Base-by-base conservation (phyloP, 139 green algal genomes). In the Edaphochlamys debaryana region DNA sequence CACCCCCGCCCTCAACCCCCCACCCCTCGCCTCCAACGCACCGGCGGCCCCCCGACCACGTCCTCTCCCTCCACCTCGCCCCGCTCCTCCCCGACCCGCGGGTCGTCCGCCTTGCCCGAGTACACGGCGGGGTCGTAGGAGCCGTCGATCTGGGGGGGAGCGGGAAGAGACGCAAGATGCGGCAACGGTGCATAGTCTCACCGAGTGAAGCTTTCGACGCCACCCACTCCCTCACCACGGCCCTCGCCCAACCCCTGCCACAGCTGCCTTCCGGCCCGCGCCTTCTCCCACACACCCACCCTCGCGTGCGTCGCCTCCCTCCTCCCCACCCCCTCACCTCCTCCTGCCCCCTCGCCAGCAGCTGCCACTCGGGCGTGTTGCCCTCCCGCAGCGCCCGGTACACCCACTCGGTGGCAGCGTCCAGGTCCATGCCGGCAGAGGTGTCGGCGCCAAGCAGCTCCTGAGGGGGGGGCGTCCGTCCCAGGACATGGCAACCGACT, bases 391-490 rank as follows among this genome's bases (percentile, higher is more conserved):
- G 52, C 34, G 30, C 40, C 89, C 50, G 3, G 66, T 93, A 94
- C 37, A 96, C 91, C 93, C 93, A 96, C 54, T 92, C 85, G 3
- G 92, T 83, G 20, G 93, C 91, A 25, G 84, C 71, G 32, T 87
- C 76, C 17, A 87, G 79, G 69, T 91, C 79, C 42, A 92, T 79
- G 32, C 54, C 77, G 45, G 22, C 42, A 19, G 4, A 25, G 34
- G 23, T 23, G 58, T 22, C 75, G 37, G 40, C 56, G 41, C 58
- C 42, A 41, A 85, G 52, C 15, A 62, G 34, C 67, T 78, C 66
- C 67, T 85, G 79, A 38, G 30, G 48, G 30, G 27, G 9, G 45
- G n/a, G n/a, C n/a, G n/a, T n/a, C n/a, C n/a, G n/a, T n/a, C n/a
- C n/a, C n/a, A n/a, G n/a, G n/a, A n/a, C n/a, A n/a, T n/a, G n/a